phyloP scores from a whole-genome alignment of 768 basidiomycete genomes.

The Rhodocollybia butyracea region DNA sequence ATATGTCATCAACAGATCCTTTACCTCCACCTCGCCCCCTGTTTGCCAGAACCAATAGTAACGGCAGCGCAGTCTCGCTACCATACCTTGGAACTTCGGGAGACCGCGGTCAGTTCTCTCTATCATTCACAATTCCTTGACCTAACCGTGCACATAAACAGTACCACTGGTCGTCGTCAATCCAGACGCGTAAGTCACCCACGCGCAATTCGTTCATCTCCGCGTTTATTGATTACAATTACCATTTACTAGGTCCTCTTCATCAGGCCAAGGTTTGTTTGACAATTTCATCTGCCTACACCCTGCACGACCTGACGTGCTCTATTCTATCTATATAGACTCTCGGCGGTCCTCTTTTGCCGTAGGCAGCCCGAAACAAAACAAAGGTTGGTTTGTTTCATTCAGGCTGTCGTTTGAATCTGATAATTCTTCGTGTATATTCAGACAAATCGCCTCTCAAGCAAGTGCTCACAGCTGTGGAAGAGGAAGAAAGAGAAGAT shows the following conservation, averaged over 20 bases:
- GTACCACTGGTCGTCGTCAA: conserved; percentile 7
- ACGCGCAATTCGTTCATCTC: neutral
- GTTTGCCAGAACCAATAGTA: neutral
- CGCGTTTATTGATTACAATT: neutral
- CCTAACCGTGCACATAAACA: too few relatives aligned
- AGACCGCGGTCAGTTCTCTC: neutral
- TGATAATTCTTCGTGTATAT: neutral
- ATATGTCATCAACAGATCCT: neutral
- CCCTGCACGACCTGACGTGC: too few relatives aligned
- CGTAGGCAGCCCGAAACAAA: neutral
- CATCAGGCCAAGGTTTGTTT: conserved; percentile 4
- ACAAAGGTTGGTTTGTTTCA: neutral
- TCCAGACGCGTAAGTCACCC: conserved; percentile 3
- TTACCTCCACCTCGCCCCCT: conserved; percentile 1
- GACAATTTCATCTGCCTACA: neutral
- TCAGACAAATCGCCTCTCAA: conserved; percentile 3
- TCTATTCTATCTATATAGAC: neutral
- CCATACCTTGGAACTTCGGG: conserved; percentile 2
- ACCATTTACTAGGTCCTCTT: neutral
- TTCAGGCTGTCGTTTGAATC: neutral
- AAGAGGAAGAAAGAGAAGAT: conserved; percentile 1
- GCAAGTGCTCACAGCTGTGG: conserved; percentile 4
- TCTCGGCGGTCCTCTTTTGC: conserved; percentile 5
- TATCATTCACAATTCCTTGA: too few relatives aligned
- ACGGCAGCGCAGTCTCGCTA: neutral